phyloP scores from a whole-genome alignment of 208 protist genomes.

The Dictyostelium gargantuum region DNA sequence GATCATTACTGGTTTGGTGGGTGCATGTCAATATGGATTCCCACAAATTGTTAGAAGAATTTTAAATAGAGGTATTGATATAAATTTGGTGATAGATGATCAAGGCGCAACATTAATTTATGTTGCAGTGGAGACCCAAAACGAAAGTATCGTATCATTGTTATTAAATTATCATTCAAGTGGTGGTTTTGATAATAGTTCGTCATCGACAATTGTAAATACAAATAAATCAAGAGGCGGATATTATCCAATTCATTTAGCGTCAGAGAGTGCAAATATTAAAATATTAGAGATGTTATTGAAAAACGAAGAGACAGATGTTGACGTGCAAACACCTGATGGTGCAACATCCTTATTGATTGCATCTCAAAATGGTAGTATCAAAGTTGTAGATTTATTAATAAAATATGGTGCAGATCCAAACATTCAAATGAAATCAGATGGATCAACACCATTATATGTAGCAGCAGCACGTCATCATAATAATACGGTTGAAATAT shows the following conservation, averaged over 20 bases:
- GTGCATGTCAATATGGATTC: neutral
- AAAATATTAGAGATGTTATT: neutral
- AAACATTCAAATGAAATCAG: slow-evolving; percentile 34
- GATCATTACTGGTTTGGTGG: neutral
- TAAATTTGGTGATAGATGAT: neutral
- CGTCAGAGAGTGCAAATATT: neutral
- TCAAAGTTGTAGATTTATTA: neutral
- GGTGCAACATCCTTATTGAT: slow-evolving; percentile 49
- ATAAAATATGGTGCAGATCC: neutral
- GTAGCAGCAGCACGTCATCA: neutral
- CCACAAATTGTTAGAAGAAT: slow-evolving; percentile 21
- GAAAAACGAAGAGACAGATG: neutral
- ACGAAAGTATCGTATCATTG: slow-evolving; percentile 1
- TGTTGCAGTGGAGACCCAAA: neutral
- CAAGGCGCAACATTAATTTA: slow-evolving; percentile 37
- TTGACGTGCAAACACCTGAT: neutral
- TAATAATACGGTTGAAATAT: neutral
- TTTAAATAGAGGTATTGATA: neutral
- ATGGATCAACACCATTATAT: slow-evolving; percentile 49
- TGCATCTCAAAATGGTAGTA: slow-evolving; percentile 38
- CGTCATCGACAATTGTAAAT: neutral
- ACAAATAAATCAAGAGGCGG: neutral
- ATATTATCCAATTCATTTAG: slow-evolving; percentile 10
- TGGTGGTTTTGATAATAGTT: too few species aligned
- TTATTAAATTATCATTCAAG: neutral